Evolutionary conservation across 164 flowering plant species (phyloP).

Genomic region (Chimonanthus salicifolius): DNA sequence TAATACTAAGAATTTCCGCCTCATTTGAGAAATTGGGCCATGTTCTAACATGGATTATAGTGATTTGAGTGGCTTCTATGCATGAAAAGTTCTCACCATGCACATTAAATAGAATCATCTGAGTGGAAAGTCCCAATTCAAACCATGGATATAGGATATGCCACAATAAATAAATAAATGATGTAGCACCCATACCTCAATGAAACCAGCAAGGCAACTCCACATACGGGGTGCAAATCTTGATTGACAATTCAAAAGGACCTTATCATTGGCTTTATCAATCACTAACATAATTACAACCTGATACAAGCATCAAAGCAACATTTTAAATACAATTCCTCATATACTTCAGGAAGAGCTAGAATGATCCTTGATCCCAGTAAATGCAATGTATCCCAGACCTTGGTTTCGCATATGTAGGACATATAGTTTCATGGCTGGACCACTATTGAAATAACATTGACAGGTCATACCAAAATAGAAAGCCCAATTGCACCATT

Average conservation of each 20-base stretch:
- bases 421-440: background rate
- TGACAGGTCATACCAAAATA: background rate
- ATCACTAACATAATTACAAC: constrained; percentile 96
- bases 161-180: background rate
- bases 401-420: background rate
- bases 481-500: background rate
- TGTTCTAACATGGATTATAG: no score
- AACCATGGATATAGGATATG: no score
- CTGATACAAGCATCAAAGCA: constrained; percentile 30
- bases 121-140: no score
- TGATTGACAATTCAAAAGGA: constrained; percentile 66
- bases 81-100: no score
- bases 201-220: constrained; percentile 97
- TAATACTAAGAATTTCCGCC: no score
- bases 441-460: background rate
- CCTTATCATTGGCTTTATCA: constrained; percentile 87
- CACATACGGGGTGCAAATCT: constrained; percentile 94
- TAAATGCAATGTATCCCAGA: background rate
- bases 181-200: constrained; percentile 49
- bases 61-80: no score
- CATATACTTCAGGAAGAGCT: background rate
- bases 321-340: background rate
- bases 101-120: no score
- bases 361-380: background rate
- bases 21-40: no score